Conservation (phyloP, 768 basidiomycete genomes). For the Lentinula boryana region DNA sequence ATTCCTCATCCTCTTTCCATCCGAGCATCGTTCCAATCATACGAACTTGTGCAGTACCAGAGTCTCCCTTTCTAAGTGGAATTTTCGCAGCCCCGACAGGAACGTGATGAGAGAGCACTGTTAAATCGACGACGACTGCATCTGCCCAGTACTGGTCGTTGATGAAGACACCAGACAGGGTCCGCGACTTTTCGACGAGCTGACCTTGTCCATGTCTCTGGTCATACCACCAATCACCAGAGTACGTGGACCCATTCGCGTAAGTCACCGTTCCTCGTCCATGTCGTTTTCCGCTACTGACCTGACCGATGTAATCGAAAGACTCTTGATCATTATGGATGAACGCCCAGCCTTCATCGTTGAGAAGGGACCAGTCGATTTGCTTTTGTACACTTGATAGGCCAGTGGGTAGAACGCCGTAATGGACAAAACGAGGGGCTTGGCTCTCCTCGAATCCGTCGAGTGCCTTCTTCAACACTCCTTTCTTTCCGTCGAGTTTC, state of each 20-base stretch:
- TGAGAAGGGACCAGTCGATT: slow-evolving; percentile 11
- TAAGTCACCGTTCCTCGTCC: slow-evolving; percentile 12
- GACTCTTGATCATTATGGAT: slow-evolving; percentile 8
- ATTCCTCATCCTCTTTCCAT: neutral
- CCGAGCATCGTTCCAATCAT: neutral
- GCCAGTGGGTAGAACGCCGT: neutral
- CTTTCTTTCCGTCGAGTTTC: slow-evolving; percentile 1
- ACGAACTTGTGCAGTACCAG: neutral
- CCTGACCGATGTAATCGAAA: slow-evolving; percentile 11
- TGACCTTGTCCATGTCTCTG: slow-evolving; percentile 9
- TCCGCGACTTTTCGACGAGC: slow-evolving; percentile 1
- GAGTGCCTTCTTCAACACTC: slow-evolving; percentile 3
- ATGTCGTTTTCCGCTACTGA: slow-evolving; percentile 9
- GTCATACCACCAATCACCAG: slow-evolving; percentile 12
- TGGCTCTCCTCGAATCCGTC: neutral
- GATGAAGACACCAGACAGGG: neutral
- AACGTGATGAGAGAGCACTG: neutral
- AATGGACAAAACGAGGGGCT: slow-evolving; percentile 6
- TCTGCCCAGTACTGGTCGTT: neutral
- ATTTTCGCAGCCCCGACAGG: neutral
- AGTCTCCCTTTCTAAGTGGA: neutral
- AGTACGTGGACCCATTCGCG: slow-evolving; percentile 9
- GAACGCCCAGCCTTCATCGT: slow-evolving; percentile 13
- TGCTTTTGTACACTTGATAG: neutral
- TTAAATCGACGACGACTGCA: neutral